These are phyloP conservation scores for Achlya hypogyna DNA, from an alignment of 352 stramenopile species.

Conservation along the genomic window DNA sequence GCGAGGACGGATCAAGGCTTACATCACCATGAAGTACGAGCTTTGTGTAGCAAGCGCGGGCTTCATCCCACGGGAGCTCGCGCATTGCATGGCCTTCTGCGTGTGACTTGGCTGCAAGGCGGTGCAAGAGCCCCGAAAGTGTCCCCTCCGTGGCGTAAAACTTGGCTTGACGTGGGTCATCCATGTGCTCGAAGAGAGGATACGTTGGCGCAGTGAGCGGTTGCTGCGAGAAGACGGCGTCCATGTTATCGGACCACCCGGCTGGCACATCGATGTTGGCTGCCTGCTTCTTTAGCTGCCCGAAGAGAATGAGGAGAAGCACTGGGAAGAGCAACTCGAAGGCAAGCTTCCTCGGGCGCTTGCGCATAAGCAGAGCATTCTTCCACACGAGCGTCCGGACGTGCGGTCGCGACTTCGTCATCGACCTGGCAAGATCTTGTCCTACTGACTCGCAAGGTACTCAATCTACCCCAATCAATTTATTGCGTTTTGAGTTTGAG, in stretches of 20 bases:
- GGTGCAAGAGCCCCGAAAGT: constrained; percentile 48
- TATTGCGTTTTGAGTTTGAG: too few species aligned
- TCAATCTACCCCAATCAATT: too few species aligned
- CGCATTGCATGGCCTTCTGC: constrained; percentile 37
- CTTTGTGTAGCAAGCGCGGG: constrained; percentile 37
- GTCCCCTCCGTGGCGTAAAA: constrained; percentile 66
- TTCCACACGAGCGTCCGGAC: constrained; percentile 44
- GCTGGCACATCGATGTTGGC: background rate
- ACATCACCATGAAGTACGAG: constrained; percentile 46
- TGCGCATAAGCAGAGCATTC: constrained; percentile 70
- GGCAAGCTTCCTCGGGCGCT: constrained; percentile 34
- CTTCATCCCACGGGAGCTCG: constrained; percentile 30
- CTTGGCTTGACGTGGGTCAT: background rate
- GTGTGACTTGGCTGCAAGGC: constrained; percentile 37
- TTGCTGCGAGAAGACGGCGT: background rate
- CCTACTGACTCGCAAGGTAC: too few species aligned
- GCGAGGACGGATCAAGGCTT: constrained; percentile 27
- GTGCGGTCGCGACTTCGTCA: too few species aligned
- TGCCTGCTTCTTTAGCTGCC: constrained; percentile 32
- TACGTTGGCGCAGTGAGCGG: background rate
- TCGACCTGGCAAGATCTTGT: too few species aligned
- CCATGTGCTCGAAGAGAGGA: background rate
- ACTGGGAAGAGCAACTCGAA: constrained; percentile 56
- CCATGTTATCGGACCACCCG: background rate
- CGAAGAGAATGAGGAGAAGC: constrained; percentile 50